These are phyloP conservation scores for Nidularia pulvinata DNA, from an alignment of 768 basidiomycete species.

Conservation along the genomic window DNA sequence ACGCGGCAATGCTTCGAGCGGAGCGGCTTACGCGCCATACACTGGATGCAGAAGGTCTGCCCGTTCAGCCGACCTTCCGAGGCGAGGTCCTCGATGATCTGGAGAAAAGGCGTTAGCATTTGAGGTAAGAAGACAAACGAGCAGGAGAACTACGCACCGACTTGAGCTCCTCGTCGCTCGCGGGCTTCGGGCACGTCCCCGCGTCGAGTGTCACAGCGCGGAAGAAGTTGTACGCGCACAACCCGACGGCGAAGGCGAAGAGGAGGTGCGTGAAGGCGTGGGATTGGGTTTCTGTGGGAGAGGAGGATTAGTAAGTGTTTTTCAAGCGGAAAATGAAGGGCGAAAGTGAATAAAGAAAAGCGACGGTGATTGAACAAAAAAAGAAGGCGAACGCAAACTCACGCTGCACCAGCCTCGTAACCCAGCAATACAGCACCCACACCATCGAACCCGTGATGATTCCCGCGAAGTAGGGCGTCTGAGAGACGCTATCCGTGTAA, in stretches of 20 bases:
- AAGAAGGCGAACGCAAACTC: conserved; percentile 15
- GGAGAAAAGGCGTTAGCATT: not conserved
- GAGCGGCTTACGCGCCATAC: conserved; percentile 93
- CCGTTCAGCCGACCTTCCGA: conserved; percentile 89
- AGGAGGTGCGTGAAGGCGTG: conserved; percentile 75
- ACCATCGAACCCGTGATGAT: conserved; percentile 86
- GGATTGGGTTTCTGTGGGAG: conserved; percentile 64
- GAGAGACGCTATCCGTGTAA: conserved; percentile 81
- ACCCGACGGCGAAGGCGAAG: conserved; percentile 67
- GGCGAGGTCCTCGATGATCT: conserved; percentile 89
- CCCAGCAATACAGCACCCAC: conserved; percentile 88
- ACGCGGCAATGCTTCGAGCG: conserved; percentile 95
- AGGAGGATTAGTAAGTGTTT: not conserved
- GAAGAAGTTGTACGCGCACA: conserved; percentile 92
- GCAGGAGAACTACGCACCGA: conserved; percentile 49
- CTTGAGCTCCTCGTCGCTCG: conserved; percentile 85
- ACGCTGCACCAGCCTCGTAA: conserved; percentile 76
- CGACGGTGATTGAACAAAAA: too few species aligned
- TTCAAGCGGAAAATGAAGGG: not conserved
- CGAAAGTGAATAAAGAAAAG: too few species aligned
- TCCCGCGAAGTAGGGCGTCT: conserved; percentile 91
- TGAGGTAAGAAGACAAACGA: not conserved
- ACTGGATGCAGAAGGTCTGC: conserved; percentile 94
- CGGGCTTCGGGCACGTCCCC: conserved; percentile 81
- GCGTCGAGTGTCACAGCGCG: conserved; percentile 87